phyloP scores from a whole-genome alignment of 768 basidiomycete genomes.

The Panellus pusillus region DNA sequence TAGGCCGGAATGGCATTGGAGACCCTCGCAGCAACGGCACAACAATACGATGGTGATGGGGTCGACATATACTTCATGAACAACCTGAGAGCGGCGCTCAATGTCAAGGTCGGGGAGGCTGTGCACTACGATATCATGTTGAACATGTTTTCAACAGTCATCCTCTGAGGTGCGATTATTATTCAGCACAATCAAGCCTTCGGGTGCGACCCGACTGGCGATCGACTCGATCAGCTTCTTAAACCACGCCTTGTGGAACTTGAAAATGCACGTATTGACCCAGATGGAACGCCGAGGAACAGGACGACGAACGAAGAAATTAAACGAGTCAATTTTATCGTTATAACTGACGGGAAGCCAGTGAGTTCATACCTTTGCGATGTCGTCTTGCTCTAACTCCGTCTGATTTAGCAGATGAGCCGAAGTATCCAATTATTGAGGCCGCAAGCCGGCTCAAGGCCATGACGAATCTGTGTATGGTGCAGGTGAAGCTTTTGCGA shows the following conservation, averaged over 20 bases:
- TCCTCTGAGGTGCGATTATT: slow-evolving; percentile 36
- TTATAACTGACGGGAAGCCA: slow-evolving; percentile 65
- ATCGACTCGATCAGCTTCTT: slow-evolving; percentile 34
- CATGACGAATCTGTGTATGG: slow-evolving; percentile 44
- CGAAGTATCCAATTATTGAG: slow-evolving; percentile 45
- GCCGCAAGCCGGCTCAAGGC: slow-evolving; percentile 52
- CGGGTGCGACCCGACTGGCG: slow-evolving; percentile 45
- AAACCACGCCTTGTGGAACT: slow-evolving; percentile 29
- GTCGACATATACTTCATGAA: slow-evolving; percentile 68
- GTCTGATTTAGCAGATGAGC: slow-evolving; percentile 46
- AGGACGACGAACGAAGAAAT: slow-evolving; percentile 31
- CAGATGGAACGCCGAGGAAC: slow-evolving; percentile 20
- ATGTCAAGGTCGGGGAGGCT: slow-evolving; percentile 37
- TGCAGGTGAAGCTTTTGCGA: slow-evolving; percentile 40
- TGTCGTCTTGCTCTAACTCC: neutral
- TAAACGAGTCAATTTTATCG: slow-evolving; percentile 58
- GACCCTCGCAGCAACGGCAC: slow-evolving; percentile 47
- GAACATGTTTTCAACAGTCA: slow-evolving; percentile 30
- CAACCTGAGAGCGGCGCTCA: slow-evolving; percentile 28
- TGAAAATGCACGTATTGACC: slow-evolving; percentile 28
- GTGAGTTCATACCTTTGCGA: slow-evolving; percentile 33
- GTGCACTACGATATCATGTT: neutral
- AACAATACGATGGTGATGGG: slow-evolving; percentile 54
- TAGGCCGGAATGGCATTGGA: slow-evolving; percentile 49
- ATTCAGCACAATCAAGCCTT: slow-evolving; percentile 45